A percentile compares a stretch with the other conserved stretches of the same genome.
These are phyloP conservation scores for Aspergillus versicolor DNA, from an alignment of 2,329 filamentous ascomycete species.

Conservation along the genomic window DNA sequence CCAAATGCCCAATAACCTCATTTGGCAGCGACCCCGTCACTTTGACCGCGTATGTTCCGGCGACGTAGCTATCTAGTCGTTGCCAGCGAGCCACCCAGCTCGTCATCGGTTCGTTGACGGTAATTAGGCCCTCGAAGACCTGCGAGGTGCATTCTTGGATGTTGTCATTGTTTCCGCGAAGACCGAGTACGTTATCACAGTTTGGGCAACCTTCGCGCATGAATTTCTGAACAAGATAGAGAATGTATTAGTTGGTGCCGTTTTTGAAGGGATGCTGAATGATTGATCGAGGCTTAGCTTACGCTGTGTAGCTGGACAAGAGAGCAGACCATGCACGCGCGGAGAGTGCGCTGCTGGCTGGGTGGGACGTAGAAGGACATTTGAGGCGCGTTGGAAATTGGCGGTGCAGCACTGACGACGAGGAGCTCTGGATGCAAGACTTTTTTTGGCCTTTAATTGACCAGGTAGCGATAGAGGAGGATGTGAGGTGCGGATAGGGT, in stretches of 20 bases:
- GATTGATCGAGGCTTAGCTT: neutral
- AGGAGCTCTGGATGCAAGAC: neutral
- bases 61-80: slow-evolving; percentile 81
- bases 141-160: slow-evolving; percentile 93
- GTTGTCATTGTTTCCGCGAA: slow-evolving; percentile 73
- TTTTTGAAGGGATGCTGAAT: too few relatives aligned
- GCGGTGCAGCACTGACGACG: too few relatives aligned
- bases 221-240: slow-evolving; percentile 64
- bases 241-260: neutral
- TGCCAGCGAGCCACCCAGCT: slow-evolving; percentile 99
- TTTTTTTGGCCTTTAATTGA: neutral
- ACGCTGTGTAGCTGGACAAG: slow-evolving; percentile 82
- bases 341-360: slow-evolving; percentile 77
- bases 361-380: slow-evolving; percentile 68
- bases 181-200: slow-evolving; percentile 88
- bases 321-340: slow-evolving; percentile 98
- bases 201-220: slow-evolving; percentile 87
- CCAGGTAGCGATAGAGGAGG: neutral
- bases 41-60: slow-evolving; percentile 90
- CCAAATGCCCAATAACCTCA: slow-evolving; percentile 55
- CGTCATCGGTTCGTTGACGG: slow-evolving; percentile 73
- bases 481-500: neutral
- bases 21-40: slow-evolving; percentile 75
- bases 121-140: slow-evolving; percentile 91
- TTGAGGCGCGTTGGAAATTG: neutral